These are phyloP conservation scores for Penicillium sp. DNA, from an alignment of 2,329 filamentous ascomycete species.

Conservation along the genomic window DNA sequence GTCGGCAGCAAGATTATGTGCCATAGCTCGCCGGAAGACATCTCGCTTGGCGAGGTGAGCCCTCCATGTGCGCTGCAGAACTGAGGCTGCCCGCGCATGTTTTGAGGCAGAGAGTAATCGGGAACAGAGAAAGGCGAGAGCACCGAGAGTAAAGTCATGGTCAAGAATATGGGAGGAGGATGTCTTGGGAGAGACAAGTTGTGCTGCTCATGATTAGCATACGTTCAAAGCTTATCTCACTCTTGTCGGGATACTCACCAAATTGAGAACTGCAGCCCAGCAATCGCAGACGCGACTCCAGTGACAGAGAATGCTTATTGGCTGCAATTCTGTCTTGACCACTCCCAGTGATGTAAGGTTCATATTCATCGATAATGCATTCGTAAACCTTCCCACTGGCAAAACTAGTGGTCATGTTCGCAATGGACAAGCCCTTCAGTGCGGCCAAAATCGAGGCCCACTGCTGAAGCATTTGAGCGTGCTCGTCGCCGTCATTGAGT, in stretches of 20 bases:
- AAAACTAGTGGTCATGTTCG: conserved; percentile 64
- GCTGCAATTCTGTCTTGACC: not conserved
- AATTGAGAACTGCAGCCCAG: conserved; percentile 51
- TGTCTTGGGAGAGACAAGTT: conserved; percentile 43
- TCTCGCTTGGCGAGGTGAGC: conserved; percentile 24
- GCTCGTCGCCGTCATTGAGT: conserved; percentile 29
- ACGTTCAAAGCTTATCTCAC: not conserved
- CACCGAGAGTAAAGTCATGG: conserved; percentile 59
- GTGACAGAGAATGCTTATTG: conserved; percentile 11
- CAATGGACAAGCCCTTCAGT: conserved; percentile 51
- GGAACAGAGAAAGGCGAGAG: conserved; percentile 64
- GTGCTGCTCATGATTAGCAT: conserved; percentile 40
- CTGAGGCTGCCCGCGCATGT: conserved; percentile 54
- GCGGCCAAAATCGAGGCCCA: conserved; percentile 60
- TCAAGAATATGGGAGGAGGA: conserved; percentile 52
- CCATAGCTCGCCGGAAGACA: conserved; percentile 24
- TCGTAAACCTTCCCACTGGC: conserved; percentile 58
- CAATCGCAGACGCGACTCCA: conserved; percentile 40
- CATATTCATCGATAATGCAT: conserved; percentile 62
- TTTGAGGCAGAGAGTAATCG: conserved; percentile 58
- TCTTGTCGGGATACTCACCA: conserved; percentile 32
- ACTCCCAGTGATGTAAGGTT: conserved; percentile 43
- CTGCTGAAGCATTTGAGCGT: conserved; percentile 53
- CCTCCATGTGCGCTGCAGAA: conserved; percentile 60
- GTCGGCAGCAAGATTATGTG: conserved; percentile 35